Base-by-base conservation (phyloP, 306 rosid species). In the Fragaria ananassa region DNA sequence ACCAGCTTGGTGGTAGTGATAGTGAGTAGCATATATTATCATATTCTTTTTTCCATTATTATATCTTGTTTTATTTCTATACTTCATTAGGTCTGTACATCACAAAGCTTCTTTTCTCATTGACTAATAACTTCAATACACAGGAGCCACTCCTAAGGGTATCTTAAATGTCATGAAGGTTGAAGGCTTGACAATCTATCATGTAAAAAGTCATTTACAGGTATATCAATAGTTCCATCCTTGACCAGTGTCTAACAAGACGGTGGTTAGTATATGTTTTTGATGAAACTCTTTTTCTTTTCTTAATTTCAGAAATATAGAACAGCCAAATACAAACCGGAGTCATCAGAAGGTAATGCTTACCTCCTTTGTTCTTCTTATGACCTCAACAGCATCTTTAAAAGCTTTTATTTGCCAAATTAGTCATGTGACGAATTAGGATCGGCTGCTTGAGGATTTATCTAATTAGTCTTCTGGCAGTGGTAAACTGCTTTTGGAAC, bases 141-240 rank as follows among this genome's bases (percentile, higher is more conserved):
- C 96, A 94, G 97, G 88, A 85, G 98, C 98, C 79, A 92, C 98
- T 54, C 98, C 98, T 2, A 94, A 94, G 88, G 98, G 97, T 76
- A 93, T 94, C 77, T 78, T 89, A 86, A 92, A 84, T 77, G 82
- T 81, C 58, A 92, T 94, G 98, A 94, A 90, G 77, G 95, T 89
- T 68, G 92, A 91, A 21, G 87, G 93, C 80, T 93, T 94, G 82
- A 94, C 98, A 54, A 94, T 94, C 71, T 94, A 94, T 88, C 98
- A 94, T 78, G 96, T 94, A 29, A 94, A 94, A 89, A 94, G 98
- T 81, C 98, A 94, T 86, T 86, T 94, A 34, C 98, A 94, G 91
- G 98, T 92, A 81, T 68, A 2, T 44, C 49, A 57, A 49, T 78
- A 25, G n/a, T 49, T 70, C 60, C 62, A 58, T 82, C 44, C 35